Evolutionary conservation across 2,329 filamentous ascomycete genomes (phyloP).

Genomic region (Ilyonectria mors-panacis): DNA sequence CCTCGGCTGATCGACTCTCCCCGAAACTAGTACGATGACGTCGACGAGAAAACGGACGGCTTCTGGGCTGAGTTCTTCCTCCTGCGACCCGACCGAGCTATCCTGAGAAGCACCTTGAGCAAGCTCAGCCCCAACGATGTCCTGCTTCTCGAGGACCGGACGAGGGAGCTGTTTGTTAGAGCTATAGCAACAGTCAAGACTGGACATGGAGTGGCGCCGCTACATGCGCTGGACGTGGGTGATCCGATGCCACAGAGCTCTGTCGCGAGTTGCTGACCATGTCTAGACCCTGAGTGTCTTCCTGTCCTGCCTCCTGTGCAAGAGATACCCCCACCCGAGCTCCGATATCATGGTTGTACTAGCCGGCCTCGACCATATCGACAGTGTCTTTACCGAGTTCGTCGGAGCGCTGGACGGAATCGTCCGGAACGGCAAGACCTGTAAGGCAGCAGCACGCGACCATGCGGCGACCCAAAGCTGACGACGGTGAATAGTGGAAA

Average conservation of each 20-base stretch:
- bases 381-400: slow-evolving; percentile 89
- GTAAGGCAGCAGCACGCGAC: slow-evolving; percentile 62
- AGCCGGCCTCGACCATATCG: slow-evolving; percentile 90
- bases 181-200: slow-evolving; percentile 79
- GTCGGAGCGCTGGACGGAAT: slow-evolving; percentile 86
- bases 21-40: slow-evolving; percentile 71
- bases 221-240: slow-evolving; percentile 88
- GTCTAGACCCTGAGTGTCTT: slow-evolving; percentile 89
- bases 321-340: slow-evolving; percentile 95
- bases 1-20: slow-evolving; percentile 49
- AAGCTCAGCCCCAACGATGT: slow-evolving; percentile 81
- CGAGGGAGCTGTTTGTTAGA: slow-evolving; percentile 82
- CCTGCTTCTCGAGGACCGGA: slow-evolving; percentile 82
- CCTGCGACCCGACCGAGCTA: slow-evolving; percentile 81
- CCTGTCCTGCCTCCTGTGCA: slow-evolving; percentile 84
- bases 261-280: slow-evolving; percentile 48
- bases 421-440: slow-evolving; percentile 80
- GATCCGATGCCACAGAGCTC: slow-evolving; percentile 51
- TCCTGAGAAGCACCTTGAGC: slow-evolving; percentile 78
- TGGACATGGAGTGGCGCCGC: slow-evolving; percentile 72
- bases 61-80: slow-evolving; percentile 99
- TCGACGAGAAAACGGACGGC: slow-evolving; percentile 82
- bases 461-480: slow-evolving; percentile 5
- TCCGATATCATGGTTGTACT: slow-evolving; percentile 94
- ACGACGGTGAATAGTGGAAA: slow-evolving; percentile 70